Percentiles rank a stretch among this genome's conserved stretches.
Conservation (phyloP, 2,329 filamentous ascomycete genomes). For the Fusarium luffae region DNA sequence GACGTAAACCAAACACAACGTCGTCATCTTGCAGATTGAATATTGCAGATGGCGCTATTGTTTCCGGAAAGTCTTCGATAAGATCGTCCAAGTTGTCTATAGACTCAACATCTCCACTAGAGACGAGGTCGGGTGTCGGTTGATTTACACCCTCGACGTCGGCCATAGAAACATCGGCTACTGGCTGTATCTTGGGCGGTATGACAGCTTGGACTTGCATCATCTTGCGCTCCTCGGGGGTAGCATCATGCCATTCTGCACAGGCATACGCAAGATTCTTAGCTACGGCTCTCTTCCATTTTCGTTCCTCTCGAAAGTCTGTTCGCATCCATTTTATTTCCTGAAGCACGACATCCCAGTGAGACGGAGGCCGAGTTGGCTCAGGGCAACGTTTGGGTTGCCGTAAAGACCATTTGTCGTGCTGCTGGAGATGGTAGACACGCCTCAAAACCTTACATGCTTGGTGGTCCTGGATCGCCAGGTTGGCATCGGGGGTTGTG, state of each 20-base stretch:
- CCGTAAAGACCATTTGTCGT: slow-evolving; percentile 90
- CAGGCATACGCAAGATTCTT: slow-evolving; percentile 85
- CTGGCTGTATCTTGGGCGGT: slow-evolving; percentile 54
- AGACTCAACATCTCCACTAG: slow-evolving; percentile 71
- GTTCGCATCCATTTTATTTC: slow-evolving; percentile 99
- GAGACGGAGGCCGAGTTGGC: slow-evolving; percentile 78
- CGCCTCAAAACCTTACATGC: slow-evolving; percentile 86
- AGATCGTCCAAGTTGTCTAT: slow-evolving; percentile 57
- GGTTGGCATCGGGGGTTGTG: slow-evolving; percentile 84
- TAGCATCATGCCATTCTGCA: slow-evolving; percentile 80
- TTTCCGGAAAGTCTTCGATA: slow-evolving; percentile 56
- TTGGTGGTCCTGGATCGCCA: slow-evolving; percentile 86
- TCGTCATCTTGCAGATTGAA: slow-evolving; percentile 87
- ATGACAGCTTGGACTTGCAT: slow-evolving; percentile 74
- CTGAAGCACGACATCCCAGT: slow-evolving; percentile 87
- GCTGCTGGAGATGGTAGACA: slow-evolving; percentile 90
- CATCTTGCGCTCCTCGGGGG: slow-evolving; percentile 68
- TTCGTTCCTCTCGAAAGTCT: slow-evolving; percentile 92
- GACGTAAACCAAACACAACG: slow-evolving; percentile 80
- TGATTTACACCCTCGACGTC: slow-evolving; percentile 58
- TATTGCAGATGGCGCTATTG: slow-evolving; percentile 77
- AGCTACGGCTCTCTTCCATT: slow-evolving; percentile 89
- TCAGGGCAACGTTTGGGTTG: slow-evolving; percentile 88
- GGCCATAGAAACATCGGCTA: slow-evolving; percentile 49
- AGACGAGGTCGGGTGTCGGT: slow-evolving; percentile 74